Base-by-base conservation (phyloP, 2,329 filamentous ascomycete species). In the Monosporascus sp. region DNA sequence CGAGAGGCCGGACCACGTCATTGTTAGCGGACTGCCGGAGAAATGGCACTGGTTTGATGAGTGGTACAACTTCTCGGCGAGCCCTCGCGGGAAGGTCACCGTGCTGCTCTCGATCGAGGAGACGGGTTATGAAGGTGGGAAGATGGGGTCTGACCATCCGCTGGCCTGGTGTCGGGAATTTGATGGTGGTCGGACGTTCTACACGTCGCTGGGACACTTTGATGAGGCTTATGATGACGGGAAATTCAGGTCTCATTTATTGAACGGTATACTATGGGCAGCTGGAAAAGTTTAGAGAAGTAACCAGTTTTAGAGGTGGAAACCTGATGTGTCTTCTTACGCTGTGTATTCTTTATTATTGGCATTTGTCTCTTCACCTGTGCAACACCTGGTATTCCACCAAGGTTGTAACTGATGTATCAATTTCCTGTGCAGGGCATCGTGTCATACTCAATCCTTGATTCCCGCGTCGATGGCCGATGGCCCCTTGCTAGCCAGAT, bases 151-250 rank as follows among this genome's bases (percentile, higher is more conserved):
- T 2, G 62, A 71, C 50, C 71, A 75, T 52, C 72, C 72, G 3
- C 54, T 75, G 4, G 67, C 67, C 0, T 75, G 72, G 72, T 71
- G 65, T 36, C 67, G 68, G 52, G 68, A 71, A 31, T 70, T 72
- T 39, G 70, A 71, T 3, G 67, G 68, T 5, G 68, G 68, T 0
- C 62, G 71, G 42, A 67, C 67, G 5, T 74, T 74, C 51, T 73
- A 75, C 55, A 73, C 71, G 8, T 64, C 72, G 2, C 60, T 75
- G 18, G 72, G 73, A 5, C 72, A 75, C 51, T 76, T 72, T 55
- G 68, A 68, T 15, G 65, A 69, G 48, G 68, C 72, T 2, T 76
- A 71, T 52, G 57, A 61, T 39, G 64, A 75, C 20, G 59, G 61
- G n/a, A 47, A 34, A 17, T 64, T 65, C n/a, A 54, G 58, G 48